Percentiles rank a stretch among this genome's conserved stretches.
phyloP scores from a whole-genome alignment of 208 protist genomes.

The Crithidia mellificae region DNA sequence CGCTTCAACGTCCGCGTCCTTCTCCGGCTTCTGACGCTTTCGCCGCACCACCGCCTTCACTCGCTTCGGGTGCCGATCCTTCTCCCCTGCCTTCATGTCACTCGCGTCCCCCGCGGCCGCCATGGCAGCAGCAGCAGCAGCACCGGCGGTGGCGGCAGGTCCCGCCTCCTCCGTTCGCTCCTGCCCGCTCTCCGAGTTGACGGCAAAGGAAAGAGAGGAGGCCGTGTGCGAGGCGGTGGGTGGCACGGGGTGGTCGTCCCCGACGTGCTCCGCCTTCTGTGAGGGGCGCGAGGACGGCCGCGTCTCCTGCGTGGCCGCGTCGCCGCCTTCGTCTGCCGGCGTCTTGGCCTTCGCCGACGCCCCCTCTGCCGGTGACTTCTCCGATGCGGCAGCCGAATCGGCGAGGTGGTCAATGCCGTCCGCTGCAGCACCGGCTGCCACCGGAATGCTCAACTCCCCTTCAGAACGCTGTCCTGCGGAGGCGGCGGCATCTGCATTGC shows the following conservation, averaged over 20 bases:
- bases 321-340: not conserved
- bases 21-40: slow-evolving; percentile 10
- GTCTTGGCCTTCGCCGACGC: not conserved
- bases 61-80: not conserved
- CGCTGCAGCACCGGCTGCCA: not conserved
- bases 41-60: slow-evolving; percentile 20
- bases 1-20: not conserved
- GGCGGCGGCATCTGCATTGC: not conserved
- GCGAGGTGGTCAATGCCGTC: not conserved
- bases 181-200: not conserved
- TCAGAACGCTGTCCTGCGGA: not conserved
- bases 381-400: too few species aligned
- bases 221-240: not conserved
- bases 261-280: not conserved
- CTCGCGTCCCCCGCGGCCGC: not conserved
- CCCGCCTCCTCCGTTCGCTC: not conserved
- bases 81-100: not conserved
- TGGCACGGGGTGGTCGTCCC: not conserved
- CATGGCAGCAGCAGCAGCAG: too few species aligned
- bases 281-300: not conserved
- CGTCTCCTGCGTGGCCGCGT: not conserved
- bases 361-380: not conserved
- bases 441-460: slow-evolving; percentile 16
- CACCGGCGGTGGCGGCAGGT: too few species aligned
- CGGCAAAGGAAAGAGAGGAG: slow-evolving; percentile 8